Evolutionary conservation across 768 basidiomycete species (phyloP), one percentile per base, ranked within the genome.

Genomic region (Termitomyces sp.): DNA sequence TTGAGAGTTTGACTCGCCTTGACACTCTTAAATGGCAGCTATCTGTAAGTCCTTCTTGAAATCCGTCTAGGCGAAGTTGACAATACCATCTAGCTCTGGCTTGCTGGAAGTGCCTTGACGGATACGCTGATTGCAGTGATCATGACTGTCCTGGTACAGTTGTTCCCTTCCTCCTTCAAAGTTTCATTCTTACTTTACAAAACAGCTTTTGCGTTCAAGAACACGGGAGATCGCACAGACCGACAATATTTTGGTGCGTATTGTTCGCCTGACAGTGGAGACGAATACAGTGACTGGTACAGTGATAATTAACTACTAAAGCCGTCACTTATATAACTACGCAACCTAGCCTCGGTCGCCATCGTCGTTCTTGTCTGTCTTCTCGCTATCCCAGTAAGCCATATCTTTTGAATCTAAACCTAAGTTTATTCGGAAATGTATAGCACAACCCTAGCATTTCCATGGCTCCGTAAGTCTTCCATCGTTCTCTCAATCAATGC

Each of bases 191-290:
- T 7, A 55, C 28, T 42, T 53, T 6, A 59, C 28, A 38, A 54
- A 46, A 55, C 12, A 64, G 63, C 57, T 64, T 35, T 33, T 64
- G 42, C 59, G 60, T 22, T 61, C 60, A 28, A 52, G 63, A 40
- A 58, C 56, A 7, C 52, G 57, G 6, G 60, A 61, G 18, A 40
- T 58, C n/a, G 32, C 59, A 42, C 52, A 61, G 7, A 61, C 63
- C 1, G 57, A 64, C 24, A 61, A 55, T 20, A 50, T 61, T 3
- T 36, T 64, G 40, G 53, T 58, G 20, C 60, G 57, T 4, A 61
- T 64, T 8, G 63, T 64, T 12, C 60, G 63, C 24, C 18, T 64
- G 56, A 64, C 63, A 36, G 63, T 64, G 18, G 63, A 64, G 54
- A 64, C 63, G 12, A 64, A 64, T 36, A 42, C 59, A 11, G 42